Conservation (phyloP, 495 filamentous ascomycete species). For the Aspergillus sclerotioniger region DNA sequence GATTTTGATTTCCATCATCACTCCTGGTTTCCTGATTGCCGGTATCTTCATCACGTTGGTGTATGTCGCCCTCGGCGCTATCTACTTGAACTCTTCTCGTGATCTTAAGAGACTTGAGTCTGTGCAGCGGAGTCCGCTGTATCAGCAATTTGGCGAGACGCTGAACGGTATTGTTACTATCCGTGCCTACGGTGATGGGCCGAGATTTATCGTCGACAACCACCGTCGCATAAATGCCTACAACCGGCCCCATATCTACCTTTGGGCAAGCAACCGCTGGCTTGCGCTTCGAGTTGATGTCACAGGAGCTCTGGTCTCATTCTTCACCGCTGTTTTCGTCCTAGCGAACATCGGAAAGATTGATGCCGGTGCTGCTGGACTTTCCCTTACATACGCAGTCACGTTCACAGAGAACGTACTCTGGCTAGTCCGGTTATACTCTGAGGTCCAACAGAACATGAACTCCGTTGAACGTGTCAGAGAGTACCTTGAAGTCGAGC, state of each 20-base stretch:
- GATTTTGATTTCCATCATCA: conserved; percentile 86
- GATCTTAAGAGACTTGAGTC: conserved; percentile 96
- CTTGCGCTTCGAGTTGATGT: conserved; percentile 90
- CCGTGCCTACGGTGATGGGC: conserved; percentile 91
- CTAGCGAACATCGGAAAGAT: conserved; percentile 79
- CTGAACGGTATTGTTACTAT: conserved; percentile 96
- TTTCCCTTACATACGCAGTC: conserved; percentile 97
- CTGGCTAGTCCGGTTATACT: conserved; percentile 95
- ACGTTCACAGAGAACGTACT: conserved; percentile 96
- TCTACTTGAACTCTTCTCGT: conserved; percentile 88
- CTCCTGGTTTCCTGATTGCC: conserved; percentile 86
- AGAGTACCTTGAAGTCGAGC: conserved; percentile 95
- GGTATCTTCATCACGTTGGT: conserved; percentile 80
- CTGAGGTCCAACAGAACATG: conserved; percentile 98
- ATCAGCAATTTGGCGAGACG: conserved; percentile 98
- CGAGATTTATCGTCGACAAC: conserved; percentile 92
- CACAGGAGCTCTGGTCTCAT: conserved; percentile 86
- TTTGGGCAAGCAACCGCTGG: conserved; percentile 98
- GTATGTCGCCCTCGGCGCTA: conserved; percentile 77
- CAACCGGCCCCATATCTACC: conserved; percentile 88
- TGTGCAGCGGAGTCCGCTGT: conserved; percentile 88
- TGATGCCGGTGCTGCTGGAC: conserved; percentile 89
- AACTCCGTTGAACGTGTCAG: conserved; percentile 98
- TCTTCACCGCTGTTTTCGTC: conserved; percentile 92
- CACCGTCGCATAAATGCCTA: conserved; percentile 85